phyloP scores from a whole-genome alignment of 2,329 filamentous ascomycete genomes.

The Neonectria hederae region DNA sequence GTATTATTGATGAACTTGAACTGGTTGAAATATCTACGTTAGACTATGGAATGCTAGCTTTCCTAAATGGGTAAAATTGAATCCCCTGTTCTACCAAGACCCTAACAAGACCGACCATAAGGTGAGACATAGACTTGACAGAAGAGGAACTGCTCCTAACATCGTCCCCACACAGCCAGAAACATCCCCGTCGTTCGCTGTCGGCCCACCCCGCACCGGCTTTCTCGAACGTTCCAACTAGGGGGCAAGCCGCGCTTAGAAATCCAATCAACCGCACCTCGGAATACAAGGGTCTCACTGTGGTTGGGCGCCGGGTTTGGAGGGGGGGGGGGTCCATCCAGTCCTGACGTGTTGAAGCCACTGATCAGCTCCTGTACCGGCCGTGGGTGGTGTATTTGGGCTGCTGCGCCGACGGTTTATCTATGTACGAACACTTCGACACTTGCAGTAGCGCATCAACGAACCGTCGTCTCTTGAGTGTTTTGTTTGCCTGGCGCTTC shows the following conservation, averaged over 20 bases:
- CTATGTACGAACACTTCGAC: not conserved
- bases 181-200: not conserved
- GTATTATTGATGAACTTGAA: too few relatives aligned
- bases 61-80: not conserved
- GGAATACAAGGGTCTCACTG: not conserved
- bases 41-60: not conserved
- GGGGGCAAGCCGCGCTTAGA: constrained; percentile 40
- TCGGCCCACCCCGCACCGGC: constrained; percentile 11
- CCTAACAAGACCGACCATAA: too few relatives aligned
- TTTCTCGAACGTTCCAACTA: constrained; percentile 41
- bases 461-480: not conserved
- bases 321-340: not conserved
- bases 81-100: not conserved
- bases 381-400: too few relatives aligned
- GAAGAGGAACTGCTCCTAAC: not conserved
- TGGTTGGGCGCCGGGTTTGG: not conserved
- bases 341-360: not conserved
- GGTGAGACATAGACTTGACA: too few relatives aligned
- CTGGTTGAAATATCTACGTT: too few relatives aligned
- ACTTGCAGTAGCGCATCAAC: not conserved
- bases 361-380: too few relatives aligned
- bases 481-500: not conserved
- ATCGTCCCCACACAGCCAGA: constrained; percentile 11
- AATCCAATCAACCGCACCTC: constrained; percentile 38
- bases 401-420: too few relatives aligned